Conservation (phyloP, 345 rosid genomes). For the Citrus australasica region DNA sequence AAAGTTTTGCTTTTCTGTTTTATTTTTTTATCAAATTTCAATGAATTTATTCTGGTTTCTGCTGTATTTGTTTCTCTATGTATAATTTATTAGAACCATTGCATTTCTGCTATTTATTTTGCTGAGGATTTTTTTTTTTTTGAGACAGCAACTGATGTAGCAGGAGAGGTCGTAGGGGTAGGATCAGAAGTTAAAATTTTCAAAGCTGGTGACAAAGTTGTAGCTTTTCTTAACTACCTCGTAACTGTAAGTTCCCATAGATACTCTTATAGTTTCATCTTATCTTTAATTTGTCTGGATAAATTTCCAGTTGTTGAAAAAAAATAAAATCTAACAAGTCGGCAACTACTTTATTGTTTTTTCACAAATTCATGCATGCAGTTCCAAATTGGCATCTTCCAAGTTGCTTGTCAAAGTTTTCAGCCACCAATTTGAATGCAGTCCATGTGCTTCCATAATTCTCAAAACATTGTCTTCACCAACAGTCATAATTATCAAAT, state of each 20-base stretch:
- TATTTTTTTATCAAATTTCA: no score
- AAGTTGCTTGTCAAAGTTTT: no score
- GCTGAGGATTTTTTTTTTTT: neutral
- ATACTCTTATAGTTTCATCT: neutral
- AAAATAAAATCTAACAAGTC: no score
- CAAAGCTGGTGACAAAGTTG: constrained; percentile 79
- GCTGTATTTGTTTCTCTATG: neutral
- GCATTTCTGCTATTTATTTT: neutral
- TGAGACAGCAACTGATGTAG: constrained; percentile 68
- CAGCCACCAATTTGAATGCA: no score
- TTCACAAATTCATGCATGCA: no score
- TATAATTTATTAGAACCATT: neutral
- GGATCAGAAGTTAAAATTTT: constrained; percentile 59
- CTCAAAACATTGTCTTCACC: no score
- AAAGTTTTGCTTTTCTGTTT: neutral
- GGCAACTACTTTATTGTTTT: no score
- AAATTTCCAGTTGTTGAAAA: neutral
- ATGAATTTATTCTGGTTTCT: neutral
- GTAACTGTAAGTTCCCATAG: constrained; percentile 49
- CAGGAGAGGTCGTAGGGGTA: constrained; percentile 70
- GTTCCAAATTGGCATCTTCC: no score
- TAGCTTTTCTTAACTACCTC: constrained; percentile 37
- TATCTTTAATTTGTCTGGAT: neutral
- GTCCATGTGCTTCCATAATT: no score
- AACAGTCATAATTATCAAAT: no score